A percentile compares a stretch with the other conserved stretches of the same genome.
Evolutionary conservation across 106 monocot genomes (phyloP).

Genomic region (Narthecium ossifragum): DNA sequence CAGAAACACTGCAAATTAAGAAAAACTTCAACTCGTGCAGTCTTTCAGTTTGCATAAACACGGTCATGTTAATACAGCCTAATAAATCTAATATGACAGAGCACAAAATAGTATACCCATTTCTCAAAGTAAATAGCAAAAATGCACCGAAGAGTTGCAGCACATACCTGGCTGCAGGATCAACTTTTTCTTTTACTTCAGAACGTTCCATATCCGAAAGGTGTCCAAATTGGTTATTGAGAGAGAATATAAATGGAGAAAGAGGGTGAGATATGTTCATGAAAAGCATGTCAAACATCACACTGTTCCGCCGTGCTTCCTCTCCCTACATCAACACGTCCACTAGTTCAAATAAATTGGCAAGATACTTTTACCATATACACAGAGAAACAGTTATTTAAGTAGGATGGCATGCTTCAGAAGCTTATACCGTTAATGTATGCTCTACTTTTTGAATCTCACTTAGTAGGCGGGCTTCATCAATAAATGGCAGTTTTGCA

Average conservation of each 20-base stretch:
- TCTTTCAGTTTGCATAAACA: too few species aligned
- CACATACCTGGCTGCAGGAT: slow-evolving; percentile 68
- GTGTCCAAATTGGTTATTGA: slow-evolving; percentile 57
- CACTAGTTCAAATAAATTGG: too few species aligned
- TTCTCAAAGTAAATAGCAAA: too few species aligned
- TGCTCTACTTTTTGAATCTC: slow-evolving; percentile 86
- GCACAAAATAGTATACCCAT: too few species aligned
- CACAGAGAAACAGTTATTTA: too few species aligned
- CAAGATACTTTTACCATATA: too few species aligned
- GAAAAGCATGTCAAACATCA: slow-evolving; percentile 91
- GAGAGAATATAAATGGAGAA: slow-evolving; percentile 90
- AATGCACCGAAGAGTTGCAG: neutral
- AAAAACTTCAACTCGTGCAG: too few species aligned
- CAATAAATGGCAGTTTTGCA: slow-evolving; percentile 95
- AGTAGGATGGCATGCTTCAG: too few species aligned
- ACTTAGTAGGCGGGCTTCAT: slow-evolving; percentile 72
- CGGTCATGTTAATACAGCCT: too few species aligned
- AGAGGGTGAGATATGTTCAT: slow-evolving; percentile 78
- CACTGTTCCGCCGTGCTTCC: slow-evolving; percentile 78
- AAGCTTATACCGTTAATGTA: slow-evolving; percentile 97
- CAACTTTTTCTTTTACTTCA: slow-evolving; percentile 76
- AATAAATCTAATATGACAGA: too few species aligned
- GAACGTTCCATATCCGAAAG: slow-evolving; percentile 48
- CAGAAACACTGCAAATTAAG: too few species aligned
- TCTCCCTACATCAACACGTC: slow-evolving; percentile 67